Percentiles rank a stretch among this genome's conserved stretches.
Evolutionary conservation across 1,284 basidiomycete genomes (phyloP).

Genomic region (Hypsizygus ulmarius): DNA sequence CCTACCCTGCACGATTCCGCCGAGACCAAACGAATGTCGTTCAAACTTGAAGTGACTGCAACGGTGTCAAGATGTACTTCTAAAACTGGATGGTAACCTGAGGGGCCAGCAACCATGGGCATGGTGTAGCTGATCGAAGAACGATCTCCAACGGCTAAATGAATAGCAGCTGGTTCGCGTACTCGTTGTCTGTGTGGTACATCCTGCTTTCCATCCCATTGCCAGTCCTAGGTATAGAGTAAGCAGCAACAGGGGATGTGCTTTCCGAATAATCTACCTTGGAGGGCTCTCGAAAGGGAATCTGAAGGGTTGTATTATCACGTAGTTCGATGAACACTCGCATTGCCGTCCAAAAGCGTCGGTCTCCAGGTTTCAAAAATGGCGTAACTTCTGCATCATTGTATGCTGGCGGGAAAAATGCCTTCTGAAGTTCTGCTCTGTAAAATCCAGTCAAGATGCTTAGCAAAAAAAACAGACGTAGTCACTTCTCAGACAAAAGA

Average conservation of each 20-base stretch:
- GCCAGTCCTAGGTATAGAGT: conserved; percentile 62
- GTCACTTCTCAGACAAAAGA: neutral
- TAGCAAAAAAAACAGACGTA: neutral
- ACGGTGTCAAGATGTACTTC: conserved; percentile 83
- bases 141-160: conserved; percentile 71
- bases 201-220: conserved; percentile 66
- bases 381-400: conserved; percentile 58
- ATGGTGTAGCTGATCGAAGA: conserved; percentile 83
- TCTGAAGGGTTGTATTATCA: conserved; percentile 70
- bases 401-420: conserved; percentile 82
- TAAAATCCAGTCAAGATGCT: neutral
- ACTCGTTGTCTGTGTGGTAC: conserved; percentile 49
- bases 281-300: conserved; percentile 86
- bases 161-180: conserved; percentile 71
- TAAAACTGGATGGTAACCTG: conserved; percentile 76
- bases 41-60: conserved; percentile 80
- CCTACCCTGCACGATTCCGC: conserved; percentile 76
- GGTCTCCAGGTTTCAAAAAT: conserved; percentile 69
- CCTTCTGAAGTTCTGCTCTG: conserved; percentile 73
- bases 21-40: conserved; percentile 74
- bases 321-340: conserved; percentile 79
- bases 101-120: conserved; percentile 70
- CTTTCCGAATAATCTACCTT: conserved; percentile 48
- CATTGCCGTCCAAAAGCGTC: conserved; percentile 76
- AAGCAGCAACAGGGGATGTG: conserved; percentile 1